Conservation (phyloP, 2,329 filamentous ascomycete genomes). For the Colletotrichum eremochloae region DNA sequence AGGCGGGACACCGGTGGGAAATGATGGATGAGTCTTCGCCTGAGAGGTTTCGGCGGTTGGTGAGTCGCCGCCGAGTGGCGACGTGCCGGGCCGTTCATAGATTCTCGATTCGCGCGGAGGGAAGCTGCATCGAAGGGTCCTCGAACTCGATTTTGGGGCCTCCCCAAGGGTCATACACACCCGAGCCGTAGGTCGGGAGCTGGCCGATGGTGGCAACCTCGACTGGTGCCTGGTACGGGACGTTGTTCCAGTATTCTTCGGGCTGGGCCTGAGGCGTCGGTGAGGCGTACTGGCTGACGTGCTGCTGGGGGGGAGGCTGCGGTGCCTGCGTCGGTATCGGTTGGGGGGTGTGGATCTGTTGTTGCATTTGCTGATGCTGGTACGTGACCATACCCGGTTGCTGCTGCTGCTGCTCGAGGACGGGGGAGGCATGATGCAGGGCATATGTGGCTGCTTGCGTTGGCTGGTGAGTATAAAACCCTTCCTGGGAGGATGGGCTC, state of each 20-base stretch:
- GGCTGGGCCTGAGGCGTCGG: slow-evolving; percentile 57
- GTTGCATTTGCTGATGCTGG: slow-evolving; percentile 54
- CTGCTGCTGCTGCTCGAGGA: slow-evolving; percentile 56
- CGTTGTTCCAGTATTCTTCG: slow-evolving; percentile 65
- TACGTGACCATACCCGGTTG: slow-evolving; percentile 60
- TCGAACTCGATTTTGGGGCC: slow-evolving; percentile 69
- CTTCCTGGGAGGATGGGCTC: slow-evolving; percentile 66
- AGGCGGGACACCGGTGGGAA: slow-evolving; percentile 2
- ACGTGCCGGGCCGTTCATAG: slow-evolving; percentile 55
- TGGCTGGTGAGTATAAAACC: slow-evolving; percentile 70
- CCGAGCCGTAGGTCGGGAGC: slow-evolving; percentile 62
- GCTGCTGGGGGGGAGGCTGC: slow-evolving; percentile 45
- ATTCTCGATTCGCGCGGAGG: slow-evolving; percentile 69
- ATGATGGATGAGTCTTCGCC: slow-evolving; percentile 16
- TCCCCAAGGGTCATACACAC: slow-evolving; percentile 66
- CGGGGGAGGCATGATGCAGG: slow-evolving; percentile 61
- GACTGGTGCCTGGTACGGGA: slow-evolving; percentile 69
- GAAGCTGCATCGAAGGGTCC: slow-evolving; percentile 70
- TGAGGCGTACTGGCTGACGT: slow-evolving; percentile 46
- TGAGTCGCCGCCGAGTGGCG: not conserved
- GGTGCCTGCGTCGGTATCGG: slow-evolving; percentile 48
- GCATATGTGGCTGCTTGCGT: slow-evolving; percentile 63
- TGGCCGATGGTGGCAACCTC: slow-evolving; percentile 68
- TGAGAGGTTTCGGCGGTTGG: not conserved
- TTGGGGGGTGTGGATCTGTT: slow-evolving; percentile 52